These are phyloP conservation scores for Spergularia azorica DNA, from an alignment of 179 eudicot species.

Conservation along the genomic window DNA sequence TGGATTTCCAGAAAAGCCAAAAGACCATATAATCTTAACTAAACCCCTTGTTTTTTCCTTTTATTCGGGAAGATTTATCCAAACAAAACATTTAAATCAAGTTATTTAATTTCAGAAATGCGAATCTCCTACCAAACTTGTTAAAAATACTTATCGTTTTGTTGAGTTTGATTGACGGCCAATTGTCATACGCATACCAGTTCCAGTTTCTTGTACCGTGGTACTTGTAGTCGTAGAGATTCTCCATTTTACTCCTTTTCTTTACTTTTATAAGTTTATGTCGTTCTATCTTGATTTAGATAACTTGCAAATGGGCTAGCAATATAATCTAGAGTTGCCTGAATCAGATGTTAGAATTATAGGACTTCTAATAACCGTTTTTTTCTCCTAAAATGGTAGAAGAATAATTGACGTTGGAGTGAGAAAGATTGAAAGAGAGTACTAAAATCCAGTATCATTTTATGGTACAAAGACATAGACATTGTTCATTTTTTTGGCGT, in stretches of 20 bases:
- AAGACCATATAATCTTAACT: neutral
- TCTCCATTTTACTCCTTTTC: neutral
- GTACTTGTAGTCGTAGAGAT: no score
- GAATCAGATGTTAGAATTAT: no score
- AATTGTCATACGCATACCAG: neutral
- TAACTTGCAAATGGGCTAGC: no score
- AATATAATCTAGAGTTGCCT: no score
- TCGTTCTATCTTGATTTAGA: no score
- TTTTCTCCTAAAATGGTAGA: no score
- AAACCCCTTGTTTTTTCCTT: neutral
- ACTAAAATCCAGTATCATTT: no score
- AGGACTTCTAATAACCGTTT: no score
- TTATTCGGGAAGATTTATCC: neutral
- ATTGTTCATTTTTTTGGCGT: no score
- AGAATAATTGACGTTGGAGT: no score
- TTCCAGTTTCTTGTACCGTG: neutral
- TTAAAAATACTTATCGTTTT: neutral
- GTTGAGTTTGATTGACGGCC: neutral
- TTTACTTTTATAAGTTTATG: neutral
- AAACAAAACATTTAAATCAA: neutral
- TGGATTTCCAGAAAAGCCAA: constrained; percentile 28
- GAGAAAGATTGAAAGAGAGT: no score
- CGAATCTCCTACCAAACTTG: constrained; percentile 16
- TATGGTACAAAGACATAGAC: no score
- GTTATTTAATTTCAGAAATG: neutral